Evolutionary conservation across 371 early-diverging fungal species (phyloP), one percentile per base, ranked within the genome.

Genomic region (Caulochytrium protostelioides): DNA sequence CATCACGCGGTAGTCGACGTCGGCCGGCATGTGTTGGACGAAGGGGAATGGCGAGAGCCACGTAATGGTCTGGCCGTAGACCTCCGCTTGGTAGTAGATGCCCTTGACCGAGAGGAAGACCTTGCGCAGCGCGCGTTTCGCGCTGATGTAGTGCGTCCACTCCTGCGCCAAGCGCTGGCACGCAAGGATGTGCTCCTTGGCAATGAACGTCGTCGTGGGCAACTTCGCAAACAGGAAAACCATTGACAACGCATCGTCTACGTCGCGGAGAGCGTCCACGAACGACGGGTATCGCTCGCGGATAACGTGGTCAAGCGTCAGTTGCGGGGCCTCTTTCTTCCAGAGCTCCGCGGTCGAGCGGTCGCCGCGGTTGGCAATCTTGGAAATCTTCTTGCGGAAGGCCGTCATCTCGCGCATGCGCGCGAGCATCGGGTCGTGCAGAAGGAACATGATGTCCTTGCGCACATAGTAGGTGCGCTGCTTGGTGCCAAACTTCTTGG

Each of bases 1-100:
- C 92, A 95, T 91, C 30, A 95, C 83, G 46, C 79, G 70, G 62
- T 91, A 83, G 59, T 95, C 97, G 16, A 95, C 94, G 54, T 85
- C 84, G 16, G 63, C 56, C n/a, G 97, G 92, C 14, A 74, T 59
- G 31, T 62, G 54, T 64, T 83, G 85, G 39, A 76, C 63, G 55
- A 90, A 90, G 53, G 83, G 76, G 57, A 83, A 83, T 14, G 97
- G 97, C 12, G 83, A 83, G 28, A 95, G 52, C 94, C 92, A 95
- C 19, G 83, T 87, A 23, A 95, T 63, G 27, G 68, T 68, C 54
- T 85, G 82, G 15, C 92, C 97, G 54, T 79, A 74, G 51, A 92
- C 77, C 36, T 86, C 86, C 13, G 81, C 90, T 64, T 90, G 91
- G 54, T 89, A 91, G 63, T 95, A 95, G 49, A 91, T 85, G 35